Percentiles rank a stretch among this genome's conserved stretches.
These are phyloP conservation scores for Lachnum nothofagi DNA, from an alignment of 2,329 filamentous ascomycete genomes.

Conservation along the genomic window DNA sequence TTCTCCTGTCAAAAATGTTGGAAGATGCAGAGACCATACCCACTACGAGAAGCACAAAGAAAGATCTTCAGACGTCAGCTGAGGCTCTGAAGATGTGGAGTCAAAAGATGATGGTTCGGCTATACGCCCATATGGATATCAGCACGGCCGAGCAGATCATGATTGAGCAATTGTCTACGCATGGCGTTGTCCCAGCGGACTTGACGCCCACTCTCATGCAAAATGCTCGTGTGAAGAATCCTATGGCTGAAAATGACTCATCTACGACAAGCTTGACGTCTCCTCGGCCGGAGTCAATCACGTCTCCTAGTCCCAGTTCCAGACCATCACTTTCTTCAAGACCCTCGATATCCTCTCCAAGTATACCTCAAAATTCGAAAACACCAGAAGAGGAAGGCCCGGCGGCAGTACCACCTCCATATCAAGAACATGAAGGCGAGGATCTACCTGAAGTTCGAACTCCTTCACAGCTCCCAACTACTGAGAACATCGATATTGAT, in stretches of 20 bases:
- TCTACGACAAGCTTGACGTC: conserved; percentile 27
- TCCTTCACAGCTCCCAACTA: conserved; percentile 75
- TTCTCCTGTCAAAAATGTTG: conserved; percentile 75
- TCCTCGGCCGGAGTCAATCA: conserved; percentile 21
- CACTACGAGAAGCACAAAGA: conserved; percentile 62
- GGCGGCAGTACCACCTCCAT: conserved; percentile 52
- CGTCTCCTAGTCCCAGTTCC: conserved; percentile 27
- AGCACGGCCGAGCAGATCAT: conserved; percentile 87
- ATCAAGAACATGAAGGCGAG: conserved; percentile 59
- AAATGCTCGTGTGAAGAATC: conserved; percentile 89
- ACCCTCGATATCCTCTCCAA: conserved; percentile 18
- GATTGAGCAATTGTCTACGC: conserved; percentile 93
- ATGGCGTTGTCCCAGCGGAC: conserved; percentile 81
- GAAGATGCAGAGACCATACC: conserved; percentile 57
- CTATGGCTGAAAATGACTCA: conserved; percentile 57
- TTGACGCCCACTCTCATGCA: conserved; percentile 82
- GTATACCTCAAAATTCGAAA: conserved; percentile 10
- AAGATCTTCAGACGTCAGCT: conserved; percentile 60
- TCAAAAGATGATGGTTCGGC: conserved; percentile 93
- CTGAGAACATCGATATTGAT: conserved; percentile 87
- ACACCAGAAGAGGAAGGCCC: conserved; percentile 34
- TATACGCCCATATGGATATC: conserved; percentile 97
- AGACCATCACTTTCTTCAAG: conserved; percentile 31
- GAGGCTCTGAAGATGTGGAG: conserved; percentile 92
- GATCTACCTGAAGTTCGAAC: conserved; percentile 75